Conservation (phyloP, 2,329 filamentous ascomycete genomes). For the Fusarium pseudocircinatum region DNA sequence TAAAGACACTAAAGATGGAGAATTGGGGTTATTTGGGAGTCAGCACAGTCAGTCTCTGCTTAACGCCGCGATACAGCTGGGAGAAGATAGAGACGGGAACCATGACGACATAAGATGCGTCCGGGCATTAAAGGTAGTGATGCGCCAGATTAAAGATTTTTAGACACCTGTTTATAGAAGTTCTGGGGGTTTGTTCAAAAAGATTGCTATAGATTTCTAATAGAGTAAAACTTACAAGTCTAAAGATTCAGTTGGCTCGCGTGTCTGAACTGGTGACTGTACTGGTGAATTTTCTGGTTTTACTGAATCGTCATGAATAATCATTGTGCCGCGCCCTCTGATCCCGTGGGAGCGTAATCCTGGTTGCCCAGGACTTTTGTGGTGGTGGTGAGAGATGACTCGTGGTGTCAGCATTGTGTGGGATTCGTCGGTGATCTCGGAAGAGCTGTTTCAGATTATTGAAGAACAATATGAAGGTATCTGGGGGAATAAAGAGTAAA, state of each 20-base stretch:
- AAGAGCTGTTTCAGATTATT: background rate
- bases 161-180: background rate
- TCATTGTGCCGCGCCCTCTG: background rate
- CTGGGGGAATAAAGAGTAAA: background rate
- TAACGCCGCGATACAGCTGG: background rate
- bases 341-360: background rate
- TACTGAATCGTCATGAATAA: background rate
- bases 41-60: slow-evolving; percentile 1
- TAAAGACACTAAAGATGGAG: slow-evolving; percentile 6
- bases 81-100: slow-evolving; percentile 11
- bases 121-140: background rate
- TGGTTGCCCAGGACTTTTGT: background rate
- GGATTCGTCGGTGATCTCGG: background rate
- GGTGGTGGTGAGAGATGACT: background rate
- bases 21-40: background rate
- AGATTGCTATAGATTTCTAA: background rate
- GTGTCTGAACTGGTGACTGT: background rate
- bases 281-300: background rate
- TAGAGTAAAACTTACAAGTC: background rate
- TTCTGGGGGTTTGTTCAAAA: background rate
- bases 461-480: background rate
- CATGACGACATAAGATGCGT: slow-evolving; percentile 10
- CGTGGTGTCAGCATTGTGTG: background rate
- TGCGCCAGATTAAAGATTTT: slow-evolving; percentile 14
- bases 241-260: background rate